Conservation (phyloP, 371 early-diverging fungal species). For the Neoconidiobolus thromboides region DNA sequence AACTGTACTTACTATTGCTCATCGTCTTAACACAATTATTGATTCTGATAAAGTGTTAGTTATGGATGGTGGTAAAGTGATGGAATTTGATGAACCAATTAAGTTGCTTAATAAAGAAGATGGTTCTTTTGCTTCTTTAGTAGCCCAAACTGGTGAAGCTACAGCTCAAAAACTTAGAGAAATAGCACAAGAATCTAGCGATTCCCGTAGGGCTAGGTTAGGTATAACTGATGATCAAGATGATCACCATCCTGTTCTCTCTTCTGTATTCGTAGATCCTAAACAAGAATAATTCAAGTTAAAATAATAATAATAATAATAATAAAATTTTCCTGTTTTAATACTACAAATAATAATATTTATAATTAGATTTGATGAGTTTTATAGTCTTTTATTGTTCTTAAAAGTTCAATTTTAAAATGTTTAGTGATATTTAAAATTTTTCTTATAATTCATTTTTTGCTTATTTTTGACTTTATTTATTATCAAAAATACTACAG, state of each 20-base stretch:
- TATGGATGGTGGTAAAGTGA: constrained; percentile 33
- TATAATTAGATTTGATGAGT: too few relatives aligned
- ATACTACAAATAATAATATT: too few relatives aligned
- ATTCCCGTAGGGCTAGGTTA: not conserved
- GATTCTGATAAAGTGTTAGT: constrained; percentile 24
- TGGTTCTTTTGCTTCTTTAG: not conserved
- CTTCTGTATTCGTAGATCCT: not conserved
- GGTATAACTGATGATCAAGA: not conserved
- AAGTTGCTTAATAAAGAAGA: constrained; percentile 1
- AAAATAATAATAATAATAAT: too few relatives aligned
- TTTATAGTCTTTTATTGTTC: too few relatives aligned
- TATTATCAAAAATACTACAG: too few relatives aligned
- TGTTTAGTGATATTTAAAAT: too few relatives aligned
- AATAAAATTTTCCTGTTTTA: too few relatives aligned
- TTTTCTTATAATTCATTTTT: too few relatives aligned
- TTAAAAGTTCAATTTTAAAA: too few relatives aligned
- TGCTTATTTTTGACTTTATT: too few relatives aligned
- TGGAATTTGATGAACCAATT: constrained; percentile 25
- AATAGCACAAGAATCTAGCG: not conserved
- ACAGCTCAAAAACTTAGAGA: constrained; percentile 1
- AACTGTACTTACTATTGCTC: constrained; percentile 41
- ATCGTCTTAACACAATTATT: constrained; percentile 49
- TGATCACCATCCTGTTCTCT: not conserved
- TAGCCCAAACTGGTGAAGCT: not conserved
- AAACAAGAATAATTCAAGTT: too few relatives aligned